Evolutionary conservation across 2,329 filamentous ascomycete species (phyloP), one percentile per base, ranked within the genome.

Genomic region (Cladophialophora yegresii): DNA sequence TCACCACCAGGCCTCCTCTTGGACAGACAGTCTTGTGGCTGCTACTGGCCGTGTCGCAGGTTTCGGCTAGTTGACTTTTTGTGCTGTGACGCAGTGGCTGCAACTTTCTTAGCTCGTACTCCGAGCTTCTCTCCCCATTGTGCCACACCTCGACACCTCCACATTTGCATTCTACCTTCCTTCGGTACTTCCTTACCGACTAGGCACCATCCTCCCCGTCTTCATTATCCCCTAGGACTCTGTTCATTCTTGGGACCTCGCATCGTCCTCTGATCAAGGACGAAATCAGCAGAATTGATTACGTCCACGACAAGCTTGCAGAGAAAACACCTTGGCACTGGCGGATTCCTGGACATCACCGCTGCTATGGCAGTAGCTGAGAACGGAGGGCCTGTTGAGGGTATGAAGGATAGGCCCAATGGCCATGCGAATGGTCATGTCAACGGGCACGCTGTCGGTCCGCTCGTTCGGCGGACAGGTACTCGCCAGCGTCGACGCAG

Each of bases 331-430:
- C 10, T 20, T 58, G 16, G 61, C 16, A n/a, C 22, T 58, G 45
- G 23, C 20, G 10, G 30, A 59, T 30, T 53, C 57, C 20, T 30
- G 30, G 45, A 9, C n/a, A 53, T 36, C 47, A 51, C 47, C 56
- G 62, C 65, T 58, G 64, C 47, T 20, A 79, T 79, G 77, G 77
- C 75, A 32, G 74, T 70, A 56, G 72, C 74, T 55, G 73, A 72
- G 59, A 79, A 79, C 72, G 77, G 77, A 63, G 71, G 71, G 64
- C 71, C 70, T 28, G 68, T 73, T 60, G 74, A 77, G 58, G 69
- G 74, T 33, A 55, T 63, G 51, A 71, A 73, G 49, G 67, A 69
- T 30, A 67, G 65, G 54, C 63, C 70, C 10, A 72, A 73, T 67
- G 71, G 71, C 22, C 64, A 68, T 43, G 50, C 49, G 2, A 53